These are phyloP conservation scores for Nyctanthes arbortristis DNA, from an alignment of 257 asterid species.

Conservation along the genomic window DNA sequence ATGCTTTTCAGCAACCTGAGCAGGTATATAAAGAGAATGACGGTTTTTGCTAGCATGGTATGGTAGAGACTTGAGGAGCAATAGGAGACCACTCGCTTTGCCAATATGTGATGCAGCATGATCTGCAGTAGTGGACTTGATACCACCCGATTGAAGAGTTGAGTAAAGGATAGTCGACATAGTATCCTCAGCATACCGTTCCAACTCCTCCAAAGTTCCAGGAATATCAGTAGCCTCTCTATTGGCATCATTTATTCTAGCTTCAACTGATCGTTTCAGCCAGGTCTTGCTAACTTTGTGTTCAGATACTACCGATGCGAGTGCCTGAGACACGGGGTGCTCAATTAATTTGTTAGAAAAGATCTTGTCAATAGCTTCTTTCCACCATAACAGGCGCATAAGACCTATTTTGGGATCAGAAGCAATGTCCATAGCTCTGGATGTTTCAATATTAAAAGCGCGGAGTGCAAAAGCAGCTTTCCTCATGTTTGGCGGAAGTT, in stretches of 20 bases:
- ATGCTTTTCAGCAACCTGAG: constrained; percentile 70
- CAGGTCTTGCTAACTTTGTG: constrained; percentile 70
- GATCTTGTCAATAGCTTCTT: constrained; percentile 86
- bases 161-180: constrained; percentile 77
- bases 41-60: constrained; percentile 71
- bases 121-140: constrained; percentile 74
- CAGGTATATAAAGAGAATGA: constrained; percentile 64
- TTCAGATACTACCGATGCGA: constrained; percentile 60
- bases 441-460: constrained; percentile 88
- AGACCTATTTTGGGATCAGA: constrained; percentile 96
- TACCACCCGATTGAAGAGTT: constrained; percentile 82
- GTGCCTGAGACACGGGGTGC: constrained; percentile 92
- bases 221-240: constrained; percentile 63
- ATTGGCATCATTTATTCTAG: constrained; percentile 79
- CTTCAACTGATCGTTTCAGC: constrained; percentile 81
- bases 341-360: constrained; percentile 67
- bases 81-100: constrained; percentile 84
- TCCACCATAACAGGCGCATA: constrained; percentile 97
- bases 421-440: constrained; percentile 90
- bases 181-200: constrained; percentile 86
- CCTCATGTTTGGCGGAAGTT: constrained; percentile 82
- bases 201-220: constrained; percentile 64
- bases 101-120: constrained; percentile 98
- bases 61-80: constrained; percentile 81
- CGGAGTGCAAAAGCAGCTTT: constrained; percentile 87